phyloP scores from a whole-genome alignment of 2,329 filamentous ascomycete genomes.

The Diaporthe vexans region DNA sequence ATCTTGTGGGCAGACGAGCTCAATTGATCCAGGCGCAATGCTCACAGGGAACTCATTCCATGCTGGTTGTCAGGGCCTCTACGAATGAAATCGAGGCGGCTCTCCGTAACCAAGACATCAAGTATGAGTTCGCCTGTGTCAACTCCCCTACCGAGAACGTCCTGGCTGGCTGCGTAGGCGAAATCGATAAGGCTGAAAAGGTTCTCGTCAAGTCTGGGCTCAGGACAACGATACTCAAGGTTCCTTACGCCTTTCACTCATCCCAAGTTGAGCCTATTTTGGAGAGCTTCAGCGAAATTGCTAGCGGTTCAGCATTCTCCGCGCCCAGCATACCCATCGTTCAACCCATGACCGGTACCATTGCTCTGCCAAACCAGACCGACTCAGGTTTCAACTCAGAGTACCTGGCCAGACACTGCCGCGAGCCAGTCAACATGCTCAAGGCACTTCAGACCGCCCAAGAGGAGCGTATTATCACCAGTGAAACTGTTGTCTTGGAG shows the following conservation, averaged over 20 bases:
- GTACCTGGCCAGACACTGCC: slow-evolving; percentile 75
- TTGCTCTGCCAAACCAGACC: slow-evolving; percentile 61
- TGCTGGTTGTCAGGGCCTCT: slow-evolving; percentile 63
- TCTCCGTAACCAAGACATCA: slow-evolving; percentile 57
- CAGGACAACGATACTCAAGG: slow-evolving; percentile 61
- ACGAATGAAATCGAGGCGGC: slow-evolving; percentile 66
- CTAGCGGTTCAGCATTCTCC: slow-evolving; percentile 54
- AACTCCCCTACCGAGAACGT: slow-evolving; percentile 83
- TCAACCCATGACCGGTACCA: slow-evolving; percentile 75
- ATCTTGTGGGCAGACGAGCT: slow-evolving; percentile 78
- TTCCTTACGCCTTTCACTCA: slow-evolving; percentile 68
- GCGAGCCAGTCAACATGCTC: slow-evolving; percentile 78
- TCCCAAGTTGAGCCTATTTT: slow-evolving; percentile 67
- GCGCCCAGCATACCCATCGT: slow-evolving; percentile 71
- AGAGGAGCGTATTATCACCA: slow-evolving; percentile 69
- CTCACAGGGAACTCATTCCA: slow-evolving; percentile 74
- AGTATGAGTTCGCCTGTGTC: slow-evolving; percentile 74
- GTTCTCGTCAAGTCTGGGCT: slow-evolving; percentile 49
- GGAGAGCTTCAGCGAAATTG: slow-evolving; percentile 67
- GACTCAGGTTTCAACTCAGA: slow-evolving; percentile 66
- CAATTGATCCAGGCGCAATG: slow-evolving; percentile 75
- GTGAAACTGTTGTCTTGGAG: slow-evolving; percentile 79
- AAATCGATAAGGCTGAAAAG: slow-evolving; percentile 60
- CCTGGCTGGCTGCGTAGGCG: slow-evolving; percentile 62
- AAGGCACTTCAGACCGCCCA: slow-evolving; percentile 72